A percentile compares a stretch with the other conserved stretches of the same genome.
Evolutionary conservation across 768 basidiomycete species (phyloP).

Genomic region (Mycena galericulata): DNA sequence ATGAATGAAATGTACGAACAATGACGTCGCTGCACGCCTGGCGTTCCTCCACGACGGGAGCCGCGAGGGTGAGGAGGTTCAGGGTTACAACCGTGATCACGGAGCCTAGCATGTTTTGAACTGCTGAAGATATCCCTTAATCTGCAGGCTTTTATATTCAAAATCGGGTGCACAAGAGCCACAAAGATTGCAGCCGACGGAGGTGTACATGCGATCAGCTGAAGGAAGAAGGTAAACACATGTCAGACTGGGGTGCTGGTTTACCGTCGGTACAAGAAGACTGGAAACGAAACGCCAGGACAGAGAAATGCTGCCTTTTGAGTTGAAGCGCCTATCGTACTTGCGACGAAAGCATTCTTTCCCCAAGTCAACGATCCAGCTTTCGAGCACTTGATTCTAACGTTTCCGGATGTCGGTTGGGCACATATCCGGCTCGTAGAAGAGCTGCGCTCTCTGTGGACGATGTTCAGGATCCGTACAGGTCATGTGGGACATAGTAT

Average conservation of each 20-base stretch:
- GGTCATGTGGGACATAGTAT: too few species aligned
- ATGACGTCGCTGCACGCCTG: slow-evolving; percentile 25
- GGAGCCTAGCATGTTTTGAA: slow-evolving; percentile 18
- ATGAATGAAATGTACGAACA: slow-evolving; percentile 11
- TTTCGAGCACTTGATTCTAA: too few species aligned
- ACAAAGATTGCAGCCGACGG: not conserved
- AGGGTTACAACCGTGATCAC: slow-evolving; percentile 7
- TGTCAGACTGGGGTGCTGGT: not conserved
- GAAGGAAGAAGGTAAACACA: not conserved
- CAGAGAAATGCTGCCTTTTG: too few species aligned
- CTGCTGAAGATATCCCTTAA: not conserved
- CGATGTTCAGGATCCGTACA: too few species aligned
- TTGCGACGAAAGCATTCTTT: too few species aligned
- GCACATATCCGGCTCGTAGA: too few species aligned
- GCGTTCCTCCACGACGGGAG: slow-evolving; percentile 13
- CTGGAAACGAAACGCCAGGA: too few species aligned
- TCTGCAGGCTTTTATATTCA: not conserved
- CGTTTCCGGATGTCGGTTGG: too few species aligned
- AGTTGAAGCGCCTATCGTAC: too few species aligned
- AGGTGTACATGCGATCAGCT: not conserved
- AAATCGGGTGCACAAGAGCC: not conserved
- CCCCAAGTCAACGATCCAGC: too few species aligned
- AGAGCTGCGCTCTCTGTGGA: too few species aligned
- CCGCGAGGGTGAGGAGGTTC: slow-evolving; percentile 4
- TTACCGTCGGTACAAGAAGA: not conserved